Base-by-base conservation (phyloP, 1,139 yeast species). In the Barnettozyma hawaiiensis region DNA sequence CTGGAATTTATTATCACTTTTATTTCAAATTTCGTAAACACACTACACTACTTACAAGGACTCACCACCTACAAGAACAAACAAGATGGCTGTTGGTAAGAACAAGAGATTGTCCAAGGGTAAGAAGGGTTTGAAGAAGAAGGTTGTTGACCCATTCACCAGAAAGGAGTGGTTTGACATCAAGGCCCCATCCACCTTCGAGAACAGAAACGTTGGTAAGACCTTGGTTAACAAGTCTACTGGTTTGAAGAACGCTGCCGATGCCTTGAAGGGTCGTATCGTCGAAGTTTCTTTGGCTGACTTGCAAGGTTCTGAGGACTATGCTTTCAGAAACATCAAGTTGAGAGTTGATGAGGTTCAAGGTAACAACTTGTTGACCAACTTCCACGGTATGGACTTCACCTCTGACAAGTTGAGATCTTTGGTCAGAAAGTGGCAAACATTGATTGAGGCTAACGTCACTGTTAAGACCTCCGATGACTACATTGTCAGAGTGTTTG, bases 31-130 rank as follows among this genome's bases (percentile, higher is more conserved):
- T 24, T 39, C 29, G 37, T 22, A 22, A 14, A 31, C 28, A 31
- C 28, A 18, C 19, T 22, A 15, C 28, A 21, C 19, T 16, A 21
- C 19, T 16, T 34, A 18, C 19, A 16, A 24, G 35, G 18, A 16
- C n/a, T n/a, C n/a, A n/a, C 24, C 21, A 41, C 43, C 40, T 41
- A 41, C 33, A 31, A 28, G 45, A 44, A 43, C 48, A 44, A 39
- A 44, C 37, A 63, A 55, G 52, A 85, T 85, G 95, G 95, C 92
- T 80, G 92, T 86, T 73, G 95, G 95, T 71, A 86, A 86, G 85
- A 86, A 86, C 74, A 86, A 86, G 89, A 83, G 95, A 81, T 77
- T 85, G 75, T 82, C 90, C 75, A 85, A 85, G 78, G 95, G 95
- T 72, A 85, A 85, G 87, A 86, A 85, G 76, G 95, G 95, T 66